A percentile compares a stretch with the other conserved stretches of the same genome.
Conservation (phyloP, 306 rosid genomes). For the Trifolium fragiferum region DNA sequence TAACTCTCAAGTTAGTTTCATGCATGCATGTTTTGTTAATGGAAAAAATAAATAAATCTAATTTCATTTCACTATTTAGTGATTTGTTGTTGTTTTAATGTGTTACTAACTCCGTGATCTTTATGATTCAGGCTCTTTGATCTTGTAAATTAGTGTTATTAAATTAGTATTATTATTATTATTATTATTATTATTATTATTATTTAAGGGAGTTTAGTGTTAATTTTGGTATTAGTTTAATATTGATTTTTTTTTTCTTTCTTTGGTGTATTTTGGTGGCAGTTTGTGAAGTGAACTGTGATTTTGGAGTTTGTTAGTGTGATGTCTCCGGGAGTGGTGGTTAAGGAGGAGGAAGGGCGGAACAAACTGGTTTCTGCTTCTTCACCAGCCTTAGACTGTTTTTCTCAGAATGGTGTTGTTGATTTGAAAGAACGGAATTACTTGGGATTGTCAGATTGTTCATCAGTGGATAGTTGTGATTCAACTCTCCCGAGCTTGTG, state of each 20-base stretch:
- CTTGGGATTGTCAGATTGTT: conserved; percentile 86
- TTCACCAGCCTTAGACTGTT: conserved; percentile 62
- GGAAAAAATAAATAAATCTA: background rate
- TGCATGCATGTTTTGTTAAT: conserved; percentile 14
- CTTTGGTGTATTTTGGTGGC: conserved; percentile 11
- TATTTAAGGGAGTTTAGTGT: background rate
- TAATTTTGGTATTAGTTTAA: background rate
- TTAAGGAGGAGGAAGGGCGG: conserved; percentile 73
- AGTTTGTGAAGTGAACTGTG: conserved; percentile 1
- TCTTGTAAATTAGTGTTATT: background rate
- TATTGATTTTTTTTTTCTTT: background rate
- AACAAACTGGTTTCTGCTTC: conserved; percentile 61
- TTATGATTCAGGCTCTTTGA: conserved; percentile 11
- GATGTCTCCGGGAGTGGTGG: conserved; percentile 80
- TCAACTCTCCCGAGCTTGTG: conserved; percentile 65
- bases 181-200: background rate
- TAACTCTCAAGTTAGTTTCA: background rate
- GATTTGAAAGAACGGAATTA: conserved; percentile 84
- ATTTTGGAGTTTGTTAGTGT: conserved; percentile 39
- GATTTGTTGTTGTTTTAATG: conserved; percentile 6
- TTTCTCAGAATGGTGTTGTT: conserved; percentile 59
- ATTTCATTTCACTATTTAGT: background rate
- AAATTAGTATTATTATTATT: background rate
- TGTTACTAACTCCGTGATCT: conserved; percentile 8
- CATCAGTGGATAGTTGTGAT: conserved; percentile 86